Conservation (phyloP, 2,329 filamentous ascomycete genomes). For the Beauveria medogensis region DNA sequence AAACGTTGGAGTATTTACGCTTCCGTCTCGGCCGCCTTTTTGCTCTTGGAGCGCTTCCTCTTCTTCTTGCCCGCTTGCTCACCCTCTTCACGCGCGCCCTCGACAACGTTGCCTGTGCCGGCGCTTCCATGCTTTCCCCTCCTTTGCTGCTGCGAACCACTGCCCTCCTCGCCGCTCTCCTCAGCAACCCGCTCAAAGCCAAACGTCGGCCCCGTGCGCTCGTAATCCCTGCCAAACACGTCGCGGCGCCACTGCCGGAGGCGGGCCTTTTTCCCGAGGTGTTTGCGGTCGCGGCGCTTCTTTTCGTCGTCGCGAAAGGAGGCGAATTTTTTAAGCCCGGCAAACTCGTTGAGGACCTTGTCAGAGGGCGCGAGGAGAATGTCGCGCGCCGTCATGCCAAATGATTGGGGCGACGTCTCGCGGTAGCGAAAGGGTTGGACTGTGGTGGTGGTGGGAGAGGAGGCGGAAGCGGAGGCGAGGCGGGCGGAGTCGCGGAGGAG, state of each 20-base stretch:
- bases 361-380: constrained; percentile 86
- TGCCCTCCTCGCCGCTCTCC: constrained; percentile 9
- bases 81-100: constrained; percentile 8
- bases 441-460: not conserved
- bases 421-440: constrained; percentile 70
- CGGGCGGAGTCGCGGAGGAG: constrained; percentile 44
- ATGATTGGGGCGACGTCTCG: constrained; percentile 82
- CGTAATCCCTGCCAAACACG: constrained; percentile 52
- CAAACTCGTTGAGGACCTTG: constrained; percentile 77
- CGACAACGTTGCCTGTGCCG: constrained; percentile 14
- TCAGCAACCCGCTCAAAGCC: constrained; percentile 40
- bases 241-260: constrained; percentile 75
- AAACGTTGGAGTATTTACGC: constrained; percentile 13
- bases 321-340: constrained; percentile 89
- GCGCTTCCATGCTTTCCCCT: constrained; percentile 16
- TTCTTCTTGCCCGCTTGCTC: constrained; percentile 25
- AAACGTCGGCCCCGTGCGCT: constrained; percentile 48
- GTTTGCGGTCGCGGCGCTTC: constrained; percentile 83
- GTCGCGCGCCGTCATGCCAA: constrained; percentile 81
- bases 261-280: constrained; percentile 84
- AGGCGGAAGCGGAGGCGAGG: constrained; percentile 16
- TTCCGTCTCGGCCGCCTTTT: constrained; percentile 28
- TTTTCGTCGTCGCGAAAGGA: constrained; percentile 81
- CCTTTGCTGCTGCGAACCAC: constrained; percentile 9
- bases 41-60: constrained; percentile 43